These are phyloP conservation scores for Sclerotinia borealis DNA, from an alignment of 2,329 filamentous ascomycete species.

Conservation along the genomic window DNA sequence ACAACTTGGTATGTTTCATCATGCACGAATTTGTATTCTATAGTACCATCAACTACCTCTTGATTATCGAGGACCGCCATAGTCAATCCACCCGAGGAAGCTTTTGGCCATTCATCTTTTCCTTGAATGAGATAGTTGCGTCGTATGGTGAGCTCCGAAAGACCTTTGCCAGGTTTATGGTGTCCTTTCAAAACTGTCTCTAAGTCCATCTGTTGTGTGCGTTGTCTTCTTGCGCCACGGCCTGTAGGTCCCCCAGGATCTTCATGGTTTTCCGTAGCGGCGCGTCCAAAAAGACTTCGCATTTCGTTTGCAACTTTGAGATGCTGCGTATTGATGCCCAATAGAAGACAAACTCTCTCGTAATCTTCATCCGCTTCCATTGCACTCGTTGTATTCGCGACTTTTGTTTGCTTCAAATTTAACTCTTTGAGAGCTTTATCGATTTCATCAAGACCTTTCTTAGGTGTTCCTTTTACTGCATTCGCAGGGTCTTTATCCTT, in stretches of 20 bases:
- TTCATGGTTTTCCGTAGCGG: conserved; percentile 51
- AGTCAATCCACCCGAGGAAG: conserved; percentile 68
- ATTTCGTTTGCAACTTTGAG: conserved; percentile 90
- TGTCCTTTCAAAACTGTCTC: conserved; percentile 37
- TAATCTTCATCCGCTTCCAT: conserved; percentile 27
- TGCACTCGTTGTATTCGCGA: conserved; percentile 26
- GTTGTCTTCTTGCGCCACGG: conserved; percentile 38
- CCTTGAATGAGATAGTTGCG: conserved; percentile 65
- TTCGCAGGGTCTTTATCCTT: conserved; percentile 5
- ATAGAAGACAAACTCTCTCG: conserved; percentile 45
- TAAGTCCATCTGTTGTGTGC: conserved; percentile 40
- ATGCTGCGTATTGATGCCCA: conserved; percentile 62
- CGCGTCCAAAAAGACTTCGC: conserved; percentile 63
- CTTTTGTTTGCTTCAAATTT: conserved; percentile 36
- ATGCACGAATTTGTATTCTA: conserved; percentile 74
- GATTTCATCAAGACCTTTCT: conserved; percentile 52
- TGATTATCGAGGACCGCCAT: conserved; percentile 59
- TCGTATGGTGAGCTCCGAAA: conserved; percentile 52
- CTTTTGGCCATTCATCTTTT: conserved; percentile 66
- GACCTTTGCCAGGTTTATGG: conserved; percentile 44
- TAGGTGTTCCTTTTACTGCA: conserved; percentile 26
- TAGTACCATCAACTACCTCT: conserved; percentile 46
- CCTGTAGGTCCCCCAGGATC: conserved; percentile 37
- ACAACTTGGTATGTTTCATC: conserved; percentile 65
- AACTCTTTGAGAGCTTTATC: conserved; percentile 57